Evolutionary conservation across 306 rosid species (phyloP).

Genomic region (Cicer yamashitae): DNA sequence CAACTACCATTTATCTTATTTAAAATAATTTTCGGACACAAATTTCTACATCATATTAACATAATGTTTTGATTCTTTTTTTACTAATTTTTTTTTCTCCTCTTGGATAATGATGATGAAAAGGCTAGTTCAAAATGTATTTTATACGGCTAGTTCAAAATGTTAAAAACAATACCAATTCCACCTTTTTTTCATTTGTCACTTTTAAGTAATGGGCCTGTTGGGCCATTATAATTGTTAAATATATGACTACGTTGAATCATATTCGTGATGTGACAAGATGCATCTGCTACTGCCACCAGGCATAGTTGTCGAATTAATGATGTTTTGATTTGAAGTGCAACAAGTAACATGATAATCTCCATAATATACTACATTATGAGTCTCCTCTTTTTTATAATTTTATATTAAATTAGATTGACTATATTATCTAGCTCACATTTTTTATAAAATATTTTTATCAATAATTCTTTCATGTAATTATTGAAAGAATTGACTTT

Average conservation of each 20-base stretch:
- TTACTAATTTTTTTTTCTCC: too few species aligned
- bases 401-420: not conserved
- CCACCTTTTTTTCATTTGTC: too few species aligned
- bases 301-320: not conserved
- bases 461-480: not conserved
- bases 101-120: too few species aligned
- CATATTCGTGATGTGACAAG: not conserved
- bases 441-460: not conserved
- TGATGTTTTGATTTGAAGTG: not conserved
- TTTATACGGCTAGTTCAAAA: too few species aligned
- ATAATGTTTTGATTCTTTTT: too few species aligned
- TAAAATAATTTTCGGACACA: too few species aligned
- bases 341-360: not conserved
- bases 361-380: conserved; percentile 10
- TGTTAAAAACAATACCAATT: too few species aligned
- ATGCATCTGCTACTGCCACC: conserved; percentile 5
- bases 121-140: too few species aligned
- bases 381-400: not conserved
- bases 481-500: not conserved
- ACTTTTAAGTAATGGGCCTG: too few species aligned
- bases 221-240: too few species aligned
- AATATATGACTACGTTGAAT: not conserved
- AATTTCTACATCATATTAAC: too few species aligned
- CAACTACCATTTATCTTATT: too few species aligned
- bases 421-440: not conserved